Conservation (phyloP, 2,329 filamentous ascomycete genomes). For the Botrytis medusae region DNA sequence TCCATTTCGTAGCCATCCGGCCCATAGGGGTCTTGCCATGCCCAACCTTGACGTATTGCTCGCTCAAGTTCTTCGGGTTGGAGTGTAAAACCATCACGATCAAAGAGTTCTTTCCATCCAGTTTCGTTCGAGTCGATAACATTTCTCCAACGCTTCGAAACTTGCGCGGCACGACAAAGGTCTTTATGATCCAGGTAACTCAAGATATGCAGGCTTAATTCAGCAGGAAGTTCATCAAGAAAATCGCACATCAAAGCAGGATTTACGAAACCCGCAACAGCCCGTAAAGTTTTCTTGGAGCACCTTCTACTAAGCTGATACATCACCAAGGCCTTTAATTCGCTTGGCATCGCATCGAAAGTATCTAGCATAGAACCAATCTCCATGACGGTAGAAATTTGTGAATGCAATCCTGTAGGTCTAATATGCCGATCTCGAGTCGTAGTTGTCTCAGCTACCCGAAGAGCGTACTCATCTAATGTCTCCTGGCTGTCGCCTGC, state of each 20-base stretch:
- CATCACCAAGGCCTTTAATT: slow-evolving; percentile 95
- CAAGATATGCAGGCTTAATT: slow-evolving; percentile 84
- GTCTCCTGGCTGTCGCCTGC: slow-evolving; percentile 36
- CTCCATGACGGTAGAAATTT: slow-evolving; percentile 59
- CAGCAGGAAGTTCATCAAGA: slow-evolving; percentile 75
- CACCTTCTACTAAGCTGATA: slow-evolving; percentile 91
- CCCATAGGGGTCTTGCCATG: slow-evolving; percentile 87
- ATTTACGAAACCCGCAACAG: slow-evolving; percentile 88
- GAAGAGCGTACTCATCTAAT: slow-evolving; percentile 27
- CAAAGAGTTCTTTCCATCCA: slow-evolving; percentile 91
- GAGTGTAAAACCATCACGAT: slow-evolving; percentile 76
- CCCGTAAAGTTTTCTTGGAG: slow-evolving; percentile 81
- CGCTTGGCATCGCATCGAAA: slow-evolving; percentile 86
- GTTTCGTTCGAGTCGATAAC: slow-evolving; percentile 91
- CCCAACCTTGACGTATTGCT: slow-evolving; percentile 91
- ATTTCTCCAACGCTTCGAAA: slow-evolving; percentile 90
- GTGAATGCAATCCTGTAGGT: slow-evolving; percentile 33
- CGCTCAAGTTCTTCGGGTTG: slow-evolving; percentile 79
- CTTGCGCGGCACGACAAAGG: slow-evolving; percentile 85
- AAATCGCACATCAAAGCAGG: slow-evolving; percentile 95
- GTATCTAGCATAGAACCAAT: slow-evolving; percentile 84
- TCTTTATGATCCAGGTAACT: slow-evolving; percentile 83
- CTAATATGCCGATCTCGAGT: slow-evolving; percentile 32
- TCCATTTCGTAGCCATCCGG: slow-evolving; percentile 77
- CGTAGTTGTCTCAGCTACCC: slow-evolving; percentile 44